Base-by-base conservation (phyloP, 257 asterid species). In the Thymus mandschuricus region DNA sequence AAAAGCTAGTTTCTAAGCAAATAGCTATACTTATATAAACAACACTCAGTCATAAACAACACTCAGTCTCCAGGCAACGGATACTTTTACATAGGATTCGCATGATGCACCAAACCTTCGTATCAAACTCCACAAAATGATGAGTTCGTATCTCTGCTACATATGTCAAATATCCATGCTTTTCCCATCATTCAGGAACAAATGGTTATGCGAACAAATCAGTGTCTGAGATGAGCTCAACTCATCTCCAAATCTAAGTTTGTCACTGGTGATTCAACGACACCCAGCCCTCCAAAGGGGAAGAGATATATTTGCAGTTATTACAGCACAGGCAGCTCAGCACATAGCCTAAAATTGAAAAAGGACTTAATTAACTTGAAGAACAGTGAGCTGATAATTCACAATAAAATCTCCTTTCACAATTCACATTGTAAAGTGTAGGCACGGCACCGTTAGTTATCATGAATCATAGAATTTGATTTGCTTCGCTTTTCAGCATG, bases 271-370 rank as follows among this genome's bases (percentile, higher is more conserved):
- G 54, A 43, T 63, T 9, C 27, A 11, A 8, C 21, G 48, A n/a
- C 8, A 30, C 66, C 50, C 55, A 49, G 40, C 66, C 50, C 55
- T 56, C 21, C 11, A 49, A 58, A 13, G 61, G 33, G 79, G 65
- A 13, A 66, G 60, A 65, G 21, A 45, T 44, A 46, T 55, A 27
- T 33, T 62, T 71, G 58, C 71, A 31, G 44, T 13, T 34, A 68
- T 67, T 66, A 81, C 75, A 76, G 74, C 60, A 69, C 79, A n/a
- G 66, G 71, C 46, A 74, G 46, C 66, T 72, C 83, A 5, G 79
- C 77, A 70, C 63, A 76, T 66, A 79, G 69, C 82, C 90, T 85
- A 84, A 70, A 50, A 59, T 66, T 4, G 33, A 38, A 79, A 62
- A 34, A 68, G 46, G 35, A 64, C 7, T 48, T 56, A 12, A 60